phyloP scores from a whole-genome alignment of 2,329 filamentous ascomycete species.

The Diaporthe caulivora region DNA sequence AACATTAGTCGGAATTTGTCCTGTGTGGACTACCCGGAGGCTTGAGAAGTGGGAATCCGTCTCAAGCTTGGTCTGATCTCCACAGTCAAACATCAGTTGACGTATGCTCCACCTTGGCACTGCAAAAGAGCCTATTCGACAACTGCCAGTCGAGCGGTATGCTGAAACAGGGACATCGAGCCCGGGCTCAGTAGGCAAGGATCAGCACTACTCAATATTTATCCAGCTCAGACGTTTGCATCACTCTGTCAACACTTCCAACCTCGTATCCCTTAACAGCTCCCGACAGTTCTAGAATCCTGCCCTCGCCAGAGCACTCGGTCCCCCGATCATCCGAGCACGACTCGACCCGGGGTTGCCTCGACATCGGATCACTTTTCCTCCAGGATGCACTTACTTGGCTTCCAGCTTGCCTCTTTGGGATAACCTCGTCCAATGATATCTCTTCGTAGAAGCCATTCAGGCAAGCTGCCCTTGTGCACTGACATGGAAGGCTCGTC shows the following conservation, averaged over 20 bases:
- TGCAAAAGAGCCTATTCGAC: background rate
- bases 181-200: background rate
- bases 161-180: conserved; percentile 17
- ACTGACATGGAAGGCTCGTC: background rate
- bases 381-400: background rate
- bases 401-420: background rate
- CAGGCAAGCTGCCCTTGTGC: background rate
- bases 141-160: background rate
- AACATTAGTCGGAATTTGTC: conserved; percentile 18
- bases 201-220: background rate
- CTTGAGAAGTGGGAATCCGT: conserved; percentile 14
- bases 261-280: background rate
- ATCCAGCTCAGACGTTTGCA: background rate
- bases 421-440: background rate
- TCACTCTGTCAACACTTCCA: background rate
- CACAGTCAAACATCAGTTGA: conserved; percentile 28
- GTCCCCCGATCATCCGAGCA: conserved; percentile 7
- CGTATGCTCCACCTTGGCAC: conserved; percentile 27
- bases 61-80: conserved; percentile 28
- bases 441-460: background rate
- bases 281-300: background rate
- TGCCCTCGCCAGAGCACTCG: background rate
- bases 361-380: background rate
- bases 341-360: background rate
- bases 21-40: background rate